Evolutionary conservation across 2,329 filamentous ascomycete species (phyloP), one percentile per base, ranked within the genome.

Genomic region (Ustilaginoidea virens): DNA sequence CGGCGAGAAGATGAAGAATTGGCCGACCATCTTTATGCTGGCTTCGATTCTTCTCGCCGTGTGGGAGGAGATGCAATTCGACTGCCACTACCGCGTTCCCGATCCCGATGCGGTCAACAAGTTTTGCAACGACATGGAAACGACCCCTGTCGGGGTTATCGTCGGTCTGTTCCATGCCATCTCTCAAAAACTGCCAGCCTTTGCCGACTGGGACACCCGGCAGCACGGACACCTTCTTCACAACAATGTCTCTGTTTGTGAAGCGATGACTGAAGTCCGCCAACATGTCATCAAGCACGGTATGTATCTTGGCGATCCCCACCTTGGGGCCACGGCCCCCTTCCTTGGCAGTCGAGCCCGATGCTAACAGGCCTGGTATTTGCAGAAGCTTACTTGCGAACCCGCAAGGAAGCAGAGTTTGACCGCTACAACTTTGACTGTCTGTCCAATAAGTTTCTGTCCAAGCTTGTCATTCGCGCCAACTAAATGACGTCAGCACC

Each of bases 41-140:
- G 87, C 86, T 7, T 86, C 82, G 4, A 90, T 96, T 38, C 71
- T 96, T 19, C 67, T 96, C 27, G 82, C 82, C 8, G 83, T 96
- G 13, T 96, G 87, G 87, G 87, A 96, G 54, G 80, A 93, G 66
- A 94, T 96, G 74, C 86, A 96, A 54, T 96, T 94, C 48, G 87
- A 96, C 59, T 92, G 81, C 66, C 82, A 93, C 59, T 96, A 93
- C 66, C 80, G 87, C 29, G 77, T 92, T 4, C 83, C 81, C 4
- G 86, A 94, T 51, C 69, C 79, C 30, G 66, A 69, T 28, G 79
- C 80, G 5, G 86, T 93, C 37, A 74, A 87, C 48, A 93, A 92
- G 60, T 96, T 96, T 66, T 94, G 86, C 63, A 72, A 64, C 33
- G 87, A 96, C 49, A 96, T 96, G 87, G 87, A 96, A 61, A 81